Evolutionary conservation across 148 eudicot genomes (phyloP), one percentile per base, ranked within the genome.

Genomic region (Fallopia convolvulus): DNA sequence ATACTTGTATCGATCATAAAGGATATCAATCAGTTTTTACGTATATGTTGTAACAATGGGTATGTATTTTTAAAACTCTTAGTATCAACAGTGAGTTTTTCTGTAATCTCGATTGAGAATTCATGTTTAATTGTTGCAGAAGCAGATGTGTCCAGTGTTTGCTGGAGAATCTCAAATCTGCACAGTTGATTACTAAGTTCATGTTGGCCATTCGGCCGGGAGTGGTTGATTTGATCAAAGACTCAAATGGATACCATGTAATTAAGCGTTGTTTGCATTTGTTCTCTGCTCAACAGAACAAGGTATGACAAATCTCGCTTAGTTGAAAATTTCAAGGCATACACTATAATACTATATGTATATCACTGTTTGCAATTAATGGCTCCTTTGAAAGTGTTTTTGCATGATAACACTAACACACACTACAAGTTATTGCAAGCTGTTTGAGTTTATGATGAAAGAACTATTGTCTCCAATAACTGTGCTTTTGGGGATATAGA

Each of bases 131-230:
- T 60, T 49, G 68, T 77, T 20, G 72, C 86, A 90, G 93, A 41
- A 90, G 91, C 23, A 81, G 91, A 11, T 88, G 82, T 72, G 84
- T 90, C 12, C 93, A 90, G 76, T 86, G 88, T 77, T 79, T 90
- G 79, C 85, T 90, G 1, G 89, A 90, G 77, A 86, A 84, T 46
- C 87, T 90, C 46, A 85, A 84, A 74, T 78, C 85, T 18, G 80
- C 80, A 73, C 83, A 83, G 70, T 87, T 86, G 18, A 82, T 88
- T 74, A 74, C 76, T 5, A 70, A 83, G 7, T 85, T 86, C 70
- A 74, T 85, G 46, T 70, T 82, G 48, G 87, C 91, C 8, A 83
- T 90, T 75, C 82, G 82, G 78, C 87, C 88, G 0, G 88, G 88
- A 18, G 85, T 88, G 70, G 81, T 88, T 76, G 76, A 77, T 53